Evolutionary conservation across 306 rosid species (phyloP), one percentile per base, ranked within the genome.

Genomic region (Citrullus colocynthis): DNA sequence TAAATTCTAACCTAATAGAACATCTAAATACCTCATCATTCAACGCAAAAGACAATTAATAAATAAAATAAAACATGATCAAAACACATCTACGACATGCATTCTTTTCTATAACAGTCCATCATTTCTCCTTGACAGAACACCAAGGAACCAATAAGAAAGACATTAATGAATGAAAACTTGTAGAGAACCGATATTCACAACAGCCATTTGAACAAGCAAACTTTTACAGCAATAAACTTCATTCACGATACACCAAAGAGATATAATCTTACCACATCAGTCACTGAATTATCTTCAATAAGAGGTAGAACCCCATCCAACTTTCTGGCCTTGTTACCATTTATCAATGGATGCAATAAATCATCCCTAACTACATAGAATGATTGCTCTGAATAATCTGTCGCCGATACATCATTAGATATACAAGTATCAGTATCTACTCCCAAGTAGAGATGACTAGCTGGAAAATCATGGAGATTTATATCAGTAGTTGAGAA

Each of bases 281-380:
- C 90, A 59, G 96, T 94, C 42, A 90, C 95, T 10, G 82, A 88
- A 78, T 83, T 79, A 77, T 88, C 89, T 84, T 90, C 88, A 48
- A 90, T 61, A 1, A 90, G 75, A 78, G 97, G 96, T 82, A 94
- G 81, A 41, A 92, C 56, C 18, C 56, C 96, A 82, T 94, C 98
- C 67, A 94, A 80, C 83, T 94, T 94, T 64, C 98, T 87, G 5
- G 97, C 93, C 85, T 94, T 92, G 71, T 94, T 94, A n/a, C 98
- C 98, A 74, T 90, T 92, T 74, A 90, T 80, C 63, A 94, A 44
- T 2, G 98, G 97, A 81, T 94, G 98, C 90, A 92, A 85, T 85
- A 92, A 90, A 87, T 95, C 98, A 84, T 95, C 98, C 79, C 98
- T 87, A 71, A 92, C 89, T 0, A 94, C 2, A 67, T 87, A 88